phyloP scores from a whole-genome alignment of 306 rosid genomes.

The Castanea crenata region DNA sequence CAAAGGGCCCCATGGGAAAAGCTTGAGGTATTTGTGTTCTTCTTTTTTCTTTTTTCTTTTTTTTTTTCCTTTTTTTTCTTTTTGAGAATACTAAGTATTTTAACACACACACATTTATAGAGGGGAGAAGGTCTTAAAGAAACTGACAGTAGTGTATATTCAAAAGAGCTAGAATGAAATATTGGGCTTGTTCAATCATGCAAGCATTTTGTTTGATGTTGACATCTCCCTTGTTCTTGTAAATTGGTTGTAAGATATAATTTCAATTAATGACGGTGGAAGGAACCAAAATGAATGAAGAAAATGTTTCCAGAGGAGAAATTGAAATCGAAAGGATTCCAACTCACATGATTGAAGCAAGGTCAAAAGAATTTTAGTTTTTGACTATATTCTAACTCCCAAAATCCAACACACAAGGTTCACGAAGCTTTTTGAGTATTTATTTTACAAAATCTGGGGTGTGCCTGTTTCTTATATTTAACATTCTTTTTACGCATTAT shows the following conservation, averaged over 20 bases:
- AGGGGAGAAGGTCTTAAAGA: no score
- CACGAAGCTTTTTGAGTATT: slow-evolving; percentile 2
- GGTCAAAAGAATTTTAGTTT: slow-evolving; percentile 77
- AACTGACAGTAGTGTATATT: no score
- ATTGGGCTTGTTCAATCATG: background rate
- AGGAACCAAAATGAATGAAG: slow-evolving; percentile 44
- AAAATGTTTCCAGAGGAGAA: slow-evolving; percentile 36
- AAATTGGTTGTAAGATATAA: slow-evolving; percentile 53
- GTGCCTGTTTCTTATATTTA: background rate
- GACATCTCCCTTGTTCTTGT: slow-evolving; percentile 16
- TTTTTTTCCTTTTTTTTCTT: background rate
- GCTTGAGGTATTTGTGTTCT: slow-evolving; percentile 51
- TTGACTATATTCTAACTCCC: slow-evolving; percentile 55
- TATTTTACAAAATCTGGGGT: slow-evolving; percentile 3
- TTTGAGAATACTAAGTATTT: no score
- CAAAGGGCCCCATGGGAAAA: slow-evolving; percentile 60
- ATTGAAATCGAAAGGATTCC: slow-evolving; percentile 72
- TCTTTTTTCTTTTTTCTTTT: no score
- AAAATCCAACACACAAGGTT: slow-evolving; percentile 62
- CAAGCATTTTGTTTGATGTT: slow-evolving; percentile 12
- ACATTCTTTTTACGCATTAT: background rate
- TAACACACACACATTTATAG: no score
- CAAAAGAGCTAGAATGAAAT: background rate
- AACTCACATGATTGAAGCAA: slow-evolving; percentile 62
- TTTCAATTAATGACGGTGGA: slow-evolving; percentile 65